Percentiles rank a stretch among this genome's conserved stretches.
These are phyloP conservation scores for Alternaria rosae DNA, from an alignment of 2,329 filamentous ascomycete genomes.

Conservation along the genomic window DNA sequence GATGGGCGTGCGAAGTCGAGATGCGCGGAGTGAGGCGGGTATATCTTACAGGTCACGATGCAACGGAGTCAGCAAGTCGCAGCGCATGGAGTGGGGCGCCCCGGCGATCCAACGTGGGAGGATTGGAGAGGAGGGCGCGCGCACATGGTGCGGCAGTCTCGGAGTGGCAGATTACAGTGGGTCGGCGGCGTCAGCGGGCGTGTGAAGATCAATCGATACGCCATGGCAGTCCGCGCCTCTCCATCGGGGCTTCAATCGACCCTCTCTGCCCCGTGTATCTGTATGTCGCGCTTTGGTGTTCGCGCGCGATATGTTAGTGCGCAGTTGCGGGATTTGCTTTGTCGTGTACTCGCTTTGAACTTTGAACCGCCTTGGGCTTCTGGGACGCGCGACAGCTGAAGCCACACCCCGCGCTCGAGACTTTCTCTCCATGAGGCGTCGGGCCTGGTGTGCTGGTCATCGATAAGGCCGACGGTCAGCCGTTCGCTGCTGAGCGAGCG, in stretches of 20 bases:
- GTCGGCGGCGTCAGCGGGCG: slow-evolving; percentile 13
- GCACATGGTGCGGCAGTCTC: slow-evolving; percentile 3
- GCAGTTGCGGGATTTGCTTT: not conserved
- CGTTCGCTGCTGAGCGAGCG: not conserved
- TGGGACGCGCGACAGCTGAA: slow-evolving; percentile 1
- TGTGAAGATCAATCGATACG: slow-evolving; percentile 10
- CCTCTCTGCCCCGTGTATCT: not conserved
- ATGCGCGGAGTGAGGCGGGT: not conserved
- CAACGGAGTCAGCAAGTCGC: not conserved
- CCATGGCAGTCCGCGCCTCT: slow-evolving; percentile 7
- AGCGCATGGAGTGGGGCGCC: not conserved
- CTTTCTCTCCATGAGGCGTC: slow-evolving; percentile 10
- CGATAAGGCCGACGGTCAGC: slow-evolving; percentile 19
- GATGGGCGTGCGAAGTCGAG: not conserved
- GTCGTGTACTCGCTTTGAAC: not conserved
- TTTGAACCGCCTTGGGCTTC: not conserved
- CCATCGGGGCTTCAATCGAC: not conserved
- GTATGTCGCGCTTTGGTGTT: not conserved
- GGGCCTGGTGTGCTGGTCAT: slow-evolving; percentile 16
- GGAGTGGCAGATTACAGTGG: slow-evolving; percentile 9
- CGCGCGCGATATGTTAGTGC: slow-evolving; percentile 5
- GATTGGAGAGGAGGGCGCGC: not conserved
- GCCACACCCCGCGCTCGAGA: slow-evolving; percentile 15
- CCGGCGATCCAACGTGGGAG: not conserved
- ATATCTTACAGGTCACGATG: not conserved